Evolutionary conservation across 495 filamentous ascomycete genomes (phyloP).

Genomic region (Pyronema omphalodes): DNA sequence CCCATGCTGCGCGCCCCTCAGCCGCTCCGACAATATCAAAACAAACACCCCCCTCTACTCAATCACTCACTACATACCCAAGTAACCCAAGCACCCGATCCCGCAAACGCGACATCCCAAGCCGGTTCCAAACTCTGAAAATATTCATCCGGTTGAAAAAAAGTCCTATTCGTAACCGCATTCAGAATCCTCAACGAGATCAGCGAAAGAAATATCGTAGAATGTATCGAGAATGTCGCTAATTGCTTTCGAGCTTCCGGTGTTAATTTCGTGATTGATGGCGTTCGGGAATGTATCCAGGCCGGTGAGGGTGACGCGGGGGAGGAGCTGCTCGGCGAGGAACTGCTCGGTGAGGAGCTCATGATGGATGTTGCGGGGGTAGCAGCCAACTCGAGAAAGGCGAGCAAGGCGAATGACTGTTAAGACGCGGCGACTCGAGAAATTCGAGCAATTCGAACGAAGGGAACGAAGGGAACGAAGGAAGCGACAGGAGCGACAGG

Average conservation of each 20-base stretch:
- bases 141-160: constrained; percentile 99
- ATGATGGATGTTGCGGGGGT: too few species aligned
- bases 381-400: too few species aligned
- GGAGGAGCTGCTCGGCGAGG: too few species aligned
- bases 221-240: constrained; percentile 14
- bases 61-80: constrained; percentile 74
- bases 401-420: too few species aligned
- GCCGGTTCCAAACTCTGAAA: constrained; percentile 93
- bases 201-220: constrained; percentile 40
- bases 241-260: neutral
- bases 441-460: too few species aligned
- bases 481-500: too few species aligned
- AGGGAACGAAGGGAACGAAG: too few species aligned
- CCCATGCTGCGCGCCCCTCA: neutral
- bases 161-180: constrained; percentile 69
- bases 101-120: constrained; percentile 78
- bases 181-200: constrained; percentile 67
- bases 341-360: too few species aligned
- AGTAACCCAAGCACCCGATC: constrained; percentile 67
- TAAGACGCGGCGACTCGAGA: too few species aligned
- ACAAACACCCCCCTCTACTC: neutral
- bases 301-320: too few species aligned
- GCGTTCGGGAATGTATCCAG: too few species aligned
- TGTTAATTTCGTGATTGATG: too few species aligned
- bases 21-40: neutral